Percentiles rank a stretch among this genome's conserved stretches.
Conservation (phyloP, 257 asterid genomes). For the Solanum stenotomum region DNA sequence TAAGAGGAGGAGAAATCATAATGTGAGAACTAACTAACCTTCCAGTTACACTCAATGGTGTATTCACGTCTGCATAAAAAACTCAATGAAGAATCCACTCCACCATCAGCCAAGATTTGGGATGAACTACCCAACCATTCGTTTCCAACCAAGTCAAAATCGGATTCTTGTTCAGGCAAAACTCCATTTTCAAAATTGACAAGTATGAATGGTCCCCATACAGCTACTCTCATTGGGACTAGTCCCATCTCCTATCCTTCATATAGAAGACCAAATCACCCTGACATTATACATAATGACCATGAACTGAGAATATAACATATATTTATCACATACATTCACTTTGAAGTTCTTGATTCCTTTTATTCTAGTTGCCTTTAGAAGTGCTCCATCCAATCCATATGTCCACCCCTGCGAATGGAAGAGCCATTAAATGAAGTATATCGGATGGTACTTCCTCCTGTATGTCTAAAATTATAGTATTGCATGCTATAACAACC, state of each 20-base stretch:
- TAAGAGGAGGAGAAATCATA: not conserved
- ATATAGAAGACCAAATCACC: not conserved
- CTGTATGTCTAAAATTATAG: not conserved
- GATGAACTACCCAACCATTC: constrained; percentile 80
- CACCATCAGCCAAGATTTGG: constrained; percentile 41
- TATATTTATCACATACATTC: constrained; percentile 33
- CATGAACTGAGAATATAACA: not conserved
- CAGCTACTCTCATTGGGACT: constrained; percentile 47
- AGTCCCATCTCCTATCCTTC: constrained; percentile 77
- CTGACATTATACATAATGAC: not conserved
- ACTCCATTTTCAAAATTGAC: constrained; percentile 35
- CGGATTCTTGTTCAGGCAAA: constrained; percentile 17
- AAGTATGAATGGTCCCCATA: constrained; percentile 85
- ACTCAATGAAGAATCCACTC: constrained; percentile 49
- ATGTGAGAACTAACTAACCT: constrained; percentile 31
- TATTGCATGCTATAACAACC: not conserved
- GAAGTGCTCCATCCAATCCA: constrained; percentile 68
- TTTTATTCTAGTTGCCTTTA: constrained; percentile 56
- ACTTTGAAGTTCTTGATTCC: constrained; percentile 75
- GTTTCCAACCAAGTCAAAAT: constrained; percentile 23
- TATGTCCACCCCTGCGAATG: constrained; percentile 76
- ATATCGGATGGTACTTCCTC: not conserved
- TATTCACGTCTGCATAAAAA: constrained; percentile 63
- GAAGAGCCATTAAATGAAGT: not conserved
- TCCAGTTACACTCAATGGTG: constrained; percentile 83